These are phyloP conservation scores for Claviceps pusilla DNA, from an alignment of 2,329 filamentous ascomycete genomes.

Conservation along the genomic window DNA sequence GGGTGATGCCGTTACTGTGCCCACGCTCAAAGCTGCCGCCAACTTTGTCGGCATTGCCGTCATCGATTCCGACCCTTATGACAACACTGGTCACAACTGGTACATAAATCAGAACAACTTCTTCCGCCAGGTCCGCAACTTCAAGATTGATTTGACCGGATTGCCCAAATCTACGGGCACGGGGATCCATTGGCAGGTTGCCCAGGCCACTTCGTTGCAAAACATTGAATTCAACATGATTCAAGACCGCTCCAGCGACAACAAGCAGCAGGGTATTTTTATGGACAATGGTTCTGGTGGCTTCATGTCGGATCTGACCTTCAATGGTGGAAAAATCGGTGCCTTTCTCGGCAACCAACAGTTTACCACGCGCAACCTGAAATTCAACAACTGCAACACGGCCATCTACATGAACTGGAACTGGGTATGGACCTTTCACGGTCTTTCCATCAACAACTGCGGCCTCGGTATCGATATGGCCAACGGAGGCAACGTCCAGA, in stretches of 20 bases:
- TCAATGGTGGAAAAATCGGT: conserved; percentile 68
- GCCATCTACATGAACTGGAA: conserved; percentile 87
- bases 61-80: conserved; percentile 79
- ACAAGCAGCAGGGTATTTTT: conserved; percentile 63
- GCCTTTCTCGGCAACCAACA: conserved; percentile 77
- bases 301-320: conserved; percentile 69
- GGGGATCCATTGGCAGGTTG: conserved; percentile 74
- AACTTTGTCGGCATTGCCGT: conserved; percentile 74
- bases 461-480: conserved; percentile 68
- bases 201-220: conserved; percentile 67
- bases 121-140: conserved; percentile 70
- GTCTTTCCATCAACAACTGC: conserved; percentile 58
- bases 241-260: conserved; percentile 45
- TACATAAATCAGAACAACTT: conserved; percentile 75
- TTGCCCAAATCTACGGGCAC: conserved; percentile 47
- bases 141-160: conserved; percentile 59
- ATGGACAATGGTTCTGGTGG: conserved; percentile 77
- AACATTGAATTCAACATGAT: conserved; percentile 73
- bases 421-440: conserved; percentile 75
- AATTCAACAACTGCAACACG: conserved; percentile 68
- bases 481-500: conserved; percentile 45
- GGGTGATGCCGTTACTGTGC: conserved; percentile 58
- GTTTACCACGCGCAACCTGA: conserved; percentile 71
- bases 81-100: conserved; percentile 52
- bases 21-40: conserved; percentile 58